Conservation (phyloP, 2,329 filamentous ascomycete genomes). For the Hymenoscyphus repandus region DNA sequence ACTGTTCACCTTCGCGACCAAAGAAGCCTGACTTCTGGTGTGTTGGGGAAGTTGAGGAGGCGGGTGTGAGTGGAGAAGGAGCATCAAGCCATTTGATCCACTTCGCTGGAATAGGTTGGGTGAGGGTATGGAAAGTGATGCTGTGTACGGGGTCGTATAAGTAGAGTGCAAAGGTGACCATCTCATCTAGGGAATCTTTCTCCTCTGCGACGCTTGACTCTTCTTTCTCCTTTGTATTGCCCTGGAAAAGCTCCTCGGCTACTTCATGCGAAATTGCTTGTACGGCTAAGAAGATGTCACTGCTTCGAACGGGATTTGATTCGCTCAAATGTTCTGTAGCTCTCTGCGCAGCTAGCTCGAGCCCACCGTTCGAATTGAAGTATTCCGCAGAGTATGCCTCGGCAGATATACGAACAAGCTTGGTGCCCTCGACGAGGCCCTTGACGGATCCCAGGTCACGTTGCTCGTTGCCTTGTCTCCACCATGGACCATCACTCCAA, state of each 20-base stretch:
- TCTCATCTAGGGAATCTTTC: slow-evolving; percentile 49
- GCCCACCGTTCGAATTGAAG: slow-evolving; percentile 70
- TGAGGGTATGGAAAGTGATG: slow-evolving; percentile 78
- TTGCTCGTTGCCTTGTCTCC: slow-evolving; percentile 65
- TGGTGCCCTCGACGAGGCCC: slow-evolving; percentile 80
- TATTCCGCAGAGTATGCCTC: slow-evolving; percentile 85
- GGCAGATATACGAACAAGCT: slow-evolving; percentile 82
- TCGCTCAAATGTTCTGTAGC: slow-evolving; percentile 77
- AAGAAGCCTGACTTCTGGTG: slow-evolving; percentile 27
- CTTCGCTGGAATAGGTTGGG: slow-evolving; percentile 74
- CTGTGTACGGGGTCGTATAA: slow-evolving; percentile 85
- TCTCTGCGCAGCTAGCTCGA: slow-evolving; percentile 73
- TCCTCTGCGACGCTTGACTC: slow-evolving; percentile 47
- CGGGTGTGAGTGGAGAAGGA: slow-evolving; percentile 50
- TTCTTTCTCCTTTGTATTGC: slow-evolving; percentile 49
- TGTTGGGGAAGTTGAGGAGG: slow-evolving; percentile 28
- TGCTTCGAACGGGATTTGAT: slow-evolving; percentile 83
- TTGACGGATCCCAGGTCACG: slow-evolving; percentile 76
- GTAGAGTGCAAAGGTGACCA: slow-evolving; percentile 71
- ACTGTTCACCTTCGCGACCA: slow-evolving; percentile 43
- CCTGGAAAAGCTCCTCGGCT: slow-evolving; percentile 63
- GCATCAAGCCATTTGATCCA: slow-evolving; percentile 94
- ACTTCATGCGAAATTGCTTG: slow-evolving; percentile 71
- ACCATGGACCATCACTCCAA: slow-evolving; percentile 97
- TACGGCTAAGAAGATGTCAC: slow-evolving; percentile 92